Evolutionary conservation across 768 basidiomycete species (phyloP).

Genomic region (Strobilomyces echinocephalus): DNA sequence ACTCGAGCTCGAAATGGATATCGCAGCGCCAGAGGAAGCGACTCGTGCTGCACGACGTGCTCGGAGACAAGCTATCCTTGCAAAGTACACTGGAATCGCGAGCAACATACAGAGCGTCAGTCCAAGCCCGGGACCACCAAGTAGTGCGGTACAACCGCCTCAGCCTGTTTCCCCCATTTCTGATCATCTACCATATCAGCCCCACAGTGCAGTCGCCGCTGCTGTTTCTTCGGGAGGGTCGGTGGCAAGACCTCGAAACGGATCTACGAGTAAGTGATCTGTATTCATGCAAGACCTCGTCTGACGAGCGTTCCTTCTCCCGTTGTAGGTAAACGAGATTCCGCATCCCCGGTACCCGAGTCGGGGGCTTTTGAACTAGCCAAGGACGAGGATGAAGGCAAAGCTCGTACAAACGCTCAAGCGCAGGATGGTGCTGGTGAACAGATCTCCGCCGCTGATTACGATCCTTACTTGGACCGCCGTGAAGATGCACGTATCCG

Average conservation of each 20-base stretch:
- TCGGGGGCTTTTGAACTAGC: conserved; percentile 61
- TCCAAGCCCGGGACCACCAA: conserved; percentile 58
- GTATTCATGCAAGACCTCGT: neutral
- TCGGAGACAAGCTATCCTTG: conserved; percentile 69
- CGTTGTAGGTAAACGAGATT: conserved; percentile 42
- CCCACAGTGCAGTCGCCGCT: conserved; percentile 40
- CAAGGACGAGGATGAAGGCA: conserved; percentile 56
- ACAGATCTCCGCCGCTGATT: conserved; percentile 89
- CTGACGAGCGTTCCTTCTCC: neutral
- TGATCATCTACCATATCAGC: conserved; percentile 61
- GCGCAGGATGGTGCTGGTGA: conserved; percentile 47
- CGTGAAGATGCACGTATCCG: conserved; percentile 79
- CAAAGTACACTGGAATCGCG: conserved; percentile 58
- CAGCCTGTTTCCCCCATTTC: conserved; percentile 52
- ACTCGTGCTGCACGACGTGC: conserved; percentile 66
- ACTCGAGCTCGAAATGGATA: conserved; percentile 54
- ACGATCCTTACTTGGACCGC: conserved; percentile 80
- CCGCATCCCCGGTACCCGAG: conserved; percentile 55
- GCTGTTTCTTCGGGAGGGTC: conserved; percentile 21
- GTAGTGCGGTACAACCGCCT: conserved; percentile 75
- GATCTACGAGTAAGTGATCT: conserved; percentile 19
- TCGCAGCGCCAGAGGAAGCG: conserved; percentile 49
- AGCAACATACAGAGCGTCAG: conserved; percentile 42
- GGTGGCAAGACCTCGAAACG: conserved; percentile 12
- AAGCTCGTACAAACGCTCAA: conserved; percentile 41